Percentiles rank a stretch among this genome's conserved stretches.
These are phyloP conservation scores for Aspergillus eucalypticola DNA, from an alignment of 2,329 filamentous ascomycete genomes.

Conservation along the genomic window DNA sequence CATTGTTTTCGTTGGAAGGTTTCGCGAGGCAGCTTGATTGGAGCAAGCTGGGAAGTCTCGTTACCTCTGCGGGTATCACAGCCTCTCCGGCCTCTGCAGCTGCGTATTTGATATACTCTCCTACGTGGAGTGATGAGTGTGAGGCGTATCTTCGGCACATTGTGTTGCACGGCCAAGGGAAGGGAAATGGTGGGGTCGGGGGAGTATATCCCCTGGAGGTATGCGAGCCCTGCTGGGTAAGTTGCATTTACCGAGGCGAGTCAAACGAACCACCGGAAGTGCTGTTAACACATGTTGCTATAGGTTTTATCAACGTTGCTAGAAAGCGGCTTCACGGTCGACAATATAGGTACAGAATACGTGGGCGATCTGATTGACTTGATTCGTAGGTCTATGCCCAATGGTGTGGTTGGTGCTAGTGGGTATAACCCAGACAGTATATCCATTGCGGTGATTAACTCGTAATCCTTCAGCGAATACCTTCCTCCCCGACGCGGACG, in stretches of 20 bases:
- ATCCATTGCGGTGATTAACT: no score
- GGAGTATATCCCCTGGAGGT: conserved; percentile 28
- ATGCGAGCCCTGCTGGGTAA: conserved; percentile 29
- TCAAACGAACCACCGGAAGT: background rate
- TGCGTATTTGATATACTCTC: conserved; percentile 35
- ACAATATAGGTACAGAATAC: background rate
- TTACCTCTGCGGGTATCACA: conserved; percentile 37
- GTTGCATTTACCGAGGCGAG: no score
- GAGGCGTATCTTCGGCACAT: conserved; percentile 32
- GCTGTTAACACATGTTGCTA: background rate
- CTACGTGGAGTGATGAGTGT: conserved; percentile 34
- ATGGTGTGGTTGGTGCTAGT: conserved; percentile 8
- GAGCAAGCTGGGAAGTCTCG: conserved; percentile 30
- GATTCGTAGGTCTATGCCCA: background rate
- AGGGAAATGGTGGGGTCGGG: conserved; percentile 21
- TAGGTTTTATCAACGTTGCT: conserved; percentile 10
- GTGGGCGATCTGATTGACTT: background rate
- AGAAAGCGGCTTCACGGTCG: conserved; percentile 9
- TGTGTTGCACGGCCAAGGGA: conserved; percentile 9
- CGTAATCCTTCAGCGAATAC: background rate
- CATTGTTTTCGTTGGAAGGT: conserved; percentile 40
- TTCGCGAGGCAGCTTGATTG: conserved; percentile 42
- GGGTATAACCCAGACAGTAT: background rate
- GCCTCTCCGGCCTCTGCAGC: conserved; percentile 45
- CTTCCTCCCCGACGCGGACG: conserved; percentile 6